Evolutionary conservation across 805 yeast genomes (phyloP).

Genomic region (Blastobotrys parvus): DNA sequence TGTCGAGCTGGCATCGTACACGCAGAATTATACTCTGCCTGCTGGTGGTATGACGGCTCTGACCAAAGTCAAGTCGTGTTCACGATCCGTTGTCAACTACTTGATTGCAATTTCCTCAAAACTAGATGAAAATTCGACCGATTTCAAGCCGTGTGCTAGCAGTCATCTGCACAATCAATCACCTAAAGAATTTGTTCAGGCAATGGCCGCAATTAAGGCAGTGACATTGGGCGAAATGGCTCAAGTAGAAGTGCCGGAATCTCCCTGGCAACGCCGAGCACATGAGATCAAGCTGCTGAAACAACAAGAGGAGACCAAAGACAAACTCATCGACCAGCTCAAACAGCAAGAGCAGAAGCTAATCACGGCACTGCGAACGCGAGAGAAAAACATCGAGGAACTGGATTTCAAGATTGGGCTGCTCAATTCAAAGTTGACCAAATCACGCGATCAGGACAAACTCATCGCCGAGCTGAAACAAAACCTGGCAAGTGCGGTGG

Average conservation of each 20-base stretch:
- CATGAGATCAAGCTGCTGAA: conserved; percentile 11
- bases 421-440: conserved; percentile 15
- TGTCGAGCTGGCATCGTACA: not conserved
- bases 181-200: not conserved
- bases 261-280: conserved; percentile 21
- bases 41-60: not conserved
- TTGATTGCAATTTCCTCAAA: conserved; percentile 1
- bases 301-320: conserved; percentile 2
- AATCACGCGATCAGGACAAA: conserved; percentile 17
- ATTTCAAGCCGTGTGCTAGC: not conserved
- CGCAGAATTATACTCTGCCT: not conserved
- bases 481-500: conserved; percentile 6
- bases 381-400: conserved; percentile 22
- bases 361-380: conserved; percentile 13
- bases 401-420: conserved; percentile 18
- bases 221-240: conserved; percentile 3
- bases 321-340: conserved; percentile 13
- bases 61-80: not conserved
- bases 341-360: conserved; percentile 15
- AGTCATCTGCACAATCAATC: not conserved
- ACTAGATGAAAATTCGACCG: not conserved
- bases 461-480: conserved; percentile 11
- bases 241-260: not conserved
- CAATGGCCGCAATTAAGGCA: not conserved
- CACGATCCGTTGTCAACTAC: not conserved